Evolutionary conservation across 2,329 filamentous ascomycete species (phyloP), one percentile per base, ranked within the genome.

Genomic region (Ceratocystis ficicola): DNA sequence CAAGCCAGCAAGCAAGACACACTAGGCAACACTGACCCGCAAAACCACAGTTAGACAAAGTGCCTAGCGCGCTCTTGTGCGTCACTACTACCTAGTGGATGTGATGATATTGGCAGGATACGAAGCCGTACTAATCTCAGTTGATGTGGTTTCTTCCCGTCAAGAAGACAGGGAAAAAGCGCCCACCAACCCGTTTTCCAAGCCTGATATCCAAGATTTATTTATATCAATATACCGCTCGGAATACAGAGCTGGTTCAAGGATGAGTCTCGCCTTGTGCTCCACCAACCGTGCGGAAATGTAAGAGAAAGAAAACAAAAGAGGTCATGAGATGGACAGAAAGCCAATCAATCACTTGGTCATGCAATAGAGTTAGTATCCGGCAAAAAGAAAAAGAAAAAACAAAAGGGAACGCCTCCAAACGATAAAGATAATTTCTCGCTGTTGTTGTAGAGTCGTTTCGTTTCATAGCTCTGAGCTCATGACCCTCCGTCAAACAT

Each of bases 211-310:
- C 25, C 59, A 12, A 44, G n/a, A 22, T 5, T n/a, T 28, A 5
- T 57, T 65, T 65, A 67, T 69, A 25, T 82, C 77, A 69, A 80
- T 87, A 69, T 87, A 83, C 83, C 84, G 84, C 84, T 85, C 84
- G 83, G 84, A 86, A 86, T 87, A 87, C 84, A 86, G 82, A 86
- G 83, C 81, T 79, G 77, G 73, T 72, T 68, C 65, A 87, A 87
- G 84, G 84, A 87, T 83, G 77, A 78, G 74, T 84, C 84, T 86
- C 83, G 82, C 84, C 84, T 87, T 87, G 84, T 83, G 83, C 84
- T 87, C 84, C 84, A 87, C 84, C 84, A 83, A 83, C 83, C 83
- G 82, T 84, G 84, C 84, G 84, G 83, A 83, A 66, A 63, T 10
- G 28, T 44, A 12, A 28, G 59, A 59, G 25, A 7, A n/a, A 44